phyloP scores from a whole-genome alignment of 768 basidiomycete species.

The Butyriboletus loyo region DNA sequence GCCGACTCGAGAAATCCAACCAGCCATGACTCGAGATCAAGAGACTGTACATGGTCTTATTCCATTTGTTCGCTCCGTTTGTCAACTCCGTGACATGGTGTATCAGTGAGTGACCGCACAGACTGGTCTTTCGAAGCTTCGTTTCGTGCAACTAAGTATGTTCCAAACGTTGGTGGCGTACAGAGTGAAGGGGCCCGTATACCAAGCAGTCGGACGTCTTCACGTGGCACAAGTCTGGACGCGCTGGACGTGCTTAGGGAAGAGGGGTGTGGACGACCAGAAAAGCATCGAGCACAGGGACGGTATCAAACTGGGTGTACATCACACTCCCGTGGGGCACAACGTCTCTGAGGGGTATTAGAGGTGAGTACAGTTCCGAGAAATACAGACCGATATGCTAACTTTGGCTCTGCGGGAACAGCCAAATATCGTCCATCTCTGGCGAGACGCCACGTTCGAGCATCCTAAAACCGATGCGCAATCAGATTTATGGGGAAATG shows the following conservation, averaged over 20 bases:
- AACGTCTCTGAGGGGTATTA: neutral
- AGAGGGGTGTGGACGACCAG: neutral
- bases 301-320: neutral
- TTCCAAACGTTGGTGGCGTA: neutral
- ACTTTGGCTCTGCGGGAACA: neutral
- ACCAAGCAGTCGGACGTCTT: neutral
- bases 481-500: neutral
- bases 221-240: neutral
- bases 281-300: neutral
- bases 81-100: neutral
- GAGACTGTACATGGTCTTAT: neutral
- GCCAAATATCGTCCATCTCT: neutral
- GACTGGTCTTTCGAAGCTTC: neutral
- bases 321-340: too few relatives aligned
- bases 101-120: too few relatives aligned
- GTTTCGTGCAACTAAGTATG: neutral
- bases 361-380: neutral
- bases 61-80: neutral
- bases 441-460: neutral
- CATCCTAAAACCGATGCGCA: neutral
- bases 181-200: neutral
- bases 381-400: neutral
- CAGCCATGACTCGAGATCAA: neutral
- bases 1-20: neutral
- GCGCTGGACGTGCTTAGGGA: neutral